These are phyloP conservation scores for Aquanectria penicillioides DNA, from an alignment of 2,329 filamentous ascomycete genomes.

Conservation along the genomic window DNA sequence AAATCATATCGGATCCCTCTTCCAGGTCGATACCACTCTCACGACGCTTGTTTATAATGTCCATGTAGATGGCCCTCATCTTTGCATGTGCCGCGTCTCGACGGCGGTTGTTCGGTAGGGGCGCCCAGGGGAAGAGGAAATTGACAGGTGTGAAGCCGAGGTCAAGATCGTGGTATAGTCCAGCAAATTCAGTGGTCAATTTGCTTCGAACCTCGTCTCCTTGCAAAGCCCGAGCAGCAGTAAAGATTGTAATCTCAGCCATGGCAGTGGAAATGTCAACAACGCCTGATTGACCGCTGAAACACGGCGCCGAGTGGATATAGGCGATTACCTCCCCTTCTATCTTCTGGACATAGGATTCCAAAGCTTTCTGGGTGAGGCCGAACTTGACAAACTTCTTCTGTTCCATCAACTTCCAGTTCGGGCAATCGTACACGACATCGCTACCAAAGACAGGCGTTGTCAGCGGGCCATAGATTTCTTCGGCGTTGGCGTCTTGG, in stretches of 20 bases:
- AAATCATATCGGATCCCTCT: conserved; percentile 75
- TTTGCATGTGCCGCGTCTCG: conserved; percentile 76
- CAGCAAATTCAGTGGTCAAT: conserved; percentile 77
- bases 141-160: conserved; percentile 81
- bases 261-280: conserved; percentile 74
- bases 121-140: conserved; percentile 83
- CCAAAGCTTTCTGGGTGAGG: conserved; percentile 72
- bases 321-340: conserved; percentile 75
- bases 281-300: conserved; percentile 68
- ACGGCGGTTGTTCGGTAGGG: conserved; percentile 78
- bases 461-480: conserved; percentile 62
- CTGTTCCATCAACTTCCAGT: conserved; percentile 88
- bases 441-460: conserved; percentile 76
- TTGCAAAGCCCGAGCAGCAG: conserved; percentile 79
- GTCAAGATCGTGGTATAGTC: conserved; percentile 83
- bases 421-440: conserved; percentile 87
- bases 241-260: conserved; percentile 83
- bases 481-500: conserved; percentile 63
- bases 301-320: conserved; percentile 63
- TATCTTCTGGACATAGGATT: conserved; percentile 76
- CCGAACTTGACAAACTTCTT: conserved; percentile 85
- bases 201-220: conserved; percentile 79
- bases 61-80: conserved; percentile 76
- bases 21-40: conserved; percentile 52
- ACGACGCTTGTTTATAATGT: conserved; percentile 74